phyloP scores from a whole-genome alignment of 345 rosid species.

The Moringa oleifera region DNA sequence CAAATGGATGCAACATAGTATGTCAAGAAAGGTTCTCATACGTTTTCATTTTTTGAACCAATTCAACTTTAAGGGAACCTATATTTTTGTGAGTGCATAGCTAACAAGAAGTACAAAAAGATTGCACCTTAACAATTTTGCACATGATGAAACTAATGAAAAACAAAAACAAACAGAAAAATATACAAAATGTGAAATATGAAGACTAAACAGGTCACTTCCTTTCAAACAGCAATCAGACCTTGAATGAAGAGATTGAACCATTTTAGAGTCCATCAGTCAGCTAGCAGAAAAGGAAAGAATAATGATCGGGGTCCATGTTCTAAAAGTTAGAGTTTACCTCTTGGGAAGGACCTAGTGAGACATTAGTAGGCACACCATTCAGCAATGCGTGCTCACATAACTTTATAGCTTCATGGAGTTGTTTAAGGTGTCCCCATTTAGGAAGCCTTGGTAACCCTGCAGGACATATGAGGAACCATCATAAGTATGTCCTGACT shows the following conservation, averaged over 20 bases:
- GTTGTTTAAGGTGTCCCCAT: slow-evolving; percentile 93
- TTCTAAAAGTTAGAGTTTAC: slow-evolving; percentile 22
- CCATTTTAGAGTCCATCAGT: background rate
- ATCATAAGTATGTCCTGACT: slow-evolving; percentile 4
- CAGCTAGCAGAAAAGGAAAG: background rate
- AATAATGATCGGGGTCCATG: background rate
- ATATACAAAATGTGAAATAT: background rate
- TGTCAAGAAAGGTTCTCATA: background rate
- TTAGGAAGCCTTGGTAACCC: slow-evolving; percentile 89
- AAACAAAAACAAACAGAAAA: background rate
- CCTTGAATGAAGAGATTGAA: background rate
- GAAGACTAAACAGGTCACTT: too few species aligned
- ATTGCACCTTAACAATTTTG: too few species aligned
- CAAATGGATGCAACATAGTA: background rate
- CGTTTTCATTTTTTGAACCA: background rate
- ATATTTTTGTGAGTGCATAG: too few species aligned
- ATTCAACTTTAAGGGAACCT: background rate
- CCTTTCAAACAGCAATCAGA: too few species aligned
- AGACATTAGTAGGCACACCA: slow-evolving; percentile 39
- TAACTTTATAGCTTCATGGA: slow-evolving; percentile 72
- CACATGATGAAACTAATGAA: background rate
- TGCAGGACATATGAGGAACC: slow-evolving; percentile 18
- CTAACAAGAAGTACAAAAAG: too few species aligned
- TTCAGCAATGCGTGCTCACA: slow-evolving; percentile 63
- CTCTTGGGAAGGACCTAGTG: slow-evolving; percentile 73